Evolutionary conservation across 495 filamentous ascomycete genomes (phyloP), one percentile per base, ranked within the genome.

Genomic region (Lasiosphaeria miniovina): DNA sequence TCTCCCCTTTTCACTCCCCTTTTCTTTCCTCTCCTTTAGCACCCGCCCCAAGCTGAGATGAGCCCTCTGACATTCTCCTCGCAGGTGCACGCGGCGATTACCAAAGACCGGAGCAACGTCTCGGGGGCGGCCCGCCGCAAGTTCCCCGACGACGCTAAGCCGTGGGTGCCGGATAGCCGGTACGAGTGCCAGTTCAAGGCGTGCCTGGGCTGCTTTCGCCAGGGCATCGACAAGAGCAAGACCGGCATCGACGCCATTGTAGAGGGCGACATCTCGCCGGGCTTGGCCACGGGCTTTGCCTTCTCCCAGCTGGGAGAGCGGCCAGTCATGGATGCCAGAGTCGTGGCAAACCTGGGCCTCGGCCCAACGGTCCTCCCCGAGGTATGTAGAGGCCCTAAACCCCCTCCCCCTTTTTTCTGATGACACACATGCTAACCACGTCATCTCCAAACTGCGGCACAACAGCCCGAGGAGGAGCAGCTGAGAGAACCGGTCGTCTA

Each of bases 141-240:
- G 1, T 58, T 53, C 31, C 52, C 65, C 32, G 36, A 62, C 31
- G 51, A 61, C 11, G 57, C 45, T 36, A 69, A 54, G 46, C 70
- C 73, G 36, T 78, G 76, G 79, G 59, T 80, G 54, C 74, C 77
- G 36, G 49, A 62, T 49, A n/a, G 55, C 33, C 49, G 62, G 0
- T 46, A 62, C 1, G 78, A 80, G 57, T 88, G 85, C 64, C 74
- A 71, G 54, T 80, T 72, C 65, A 80, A 70, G 50, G 74, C 75
- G 59, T 88, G 85, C 62, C 76, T 75, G 15, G 38, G 35, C 15
- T 88, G 86, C 61, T 75, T 79, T 15, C 72, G 72, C 35, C 70
- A 66, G 36, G 75, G 71, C 11, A 61, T 64, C 17, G 71, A 79
- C 9, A 77, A 82, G 49, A 68, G 77, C 4, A 84, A 66, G 63